Base-by-base conservation (phyloP, 2,329 filamentous ascomycete species). In the Juglanconis juglandina region DNA sequence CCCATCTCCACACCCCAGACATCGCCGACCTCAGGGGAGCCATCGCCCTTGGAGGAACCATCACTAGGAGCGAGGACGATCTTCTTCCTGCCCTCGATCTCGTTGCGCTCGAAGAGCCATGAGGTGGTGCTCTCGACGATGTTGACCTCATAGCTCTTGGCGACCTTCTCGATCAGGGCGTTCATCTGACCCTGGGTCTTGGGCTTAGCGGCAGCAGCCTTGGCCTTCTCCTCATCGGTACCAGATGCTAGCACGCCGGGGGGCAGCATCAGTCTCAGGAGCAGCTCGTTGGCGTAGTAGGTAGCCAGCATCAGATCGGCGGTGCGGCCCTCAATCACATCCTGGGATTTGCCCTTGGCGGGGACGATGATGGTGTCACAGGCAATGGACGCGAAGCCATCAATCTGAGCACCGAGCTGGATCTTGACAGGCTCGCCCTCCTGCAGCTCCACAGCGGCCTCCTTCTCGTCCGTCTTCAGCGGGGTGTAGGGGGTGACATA, bases 1-100 rank as follows among this genome's bases (percentile, higher is more conserved):
- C 94, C 94, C 73, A 97, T 87, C 83, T 99, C 95, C 58, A 99
- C 91, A 76, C 95, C 95, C 95, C 95, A 99, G 63, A 96, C 93
- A 75, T 99, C 95, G 67, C 91, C 89, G 60, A 96, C 79, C 71
- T 96, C 94, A 60, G 95, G 90, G 60, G 87, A 77, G 71, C 95
- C 95, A 64, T 99, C 95, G 60, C 94, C 94, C 81, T 92, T 96
- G 72, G 90, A 87, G 72, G 90, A 52, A 66, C 91, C 91, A 70
- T 97, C 92, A 55, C 87, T 85, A 39, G 92, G 90, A 32, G 92
- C 85, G 60, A 99, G 81, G 67, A 99, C 95, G 72, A 99, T 96
- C 87, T 97, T 98, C 88, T 97, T 97, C 82, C 89, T 75, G 70
- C 91, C 90, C 81, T 99, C 95, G 66, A 99, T 98, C 77, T 99